Conservation (phyloP, 2,329 filamentous ascomycete species). For the Fusarium fujikuroi region DNA sequence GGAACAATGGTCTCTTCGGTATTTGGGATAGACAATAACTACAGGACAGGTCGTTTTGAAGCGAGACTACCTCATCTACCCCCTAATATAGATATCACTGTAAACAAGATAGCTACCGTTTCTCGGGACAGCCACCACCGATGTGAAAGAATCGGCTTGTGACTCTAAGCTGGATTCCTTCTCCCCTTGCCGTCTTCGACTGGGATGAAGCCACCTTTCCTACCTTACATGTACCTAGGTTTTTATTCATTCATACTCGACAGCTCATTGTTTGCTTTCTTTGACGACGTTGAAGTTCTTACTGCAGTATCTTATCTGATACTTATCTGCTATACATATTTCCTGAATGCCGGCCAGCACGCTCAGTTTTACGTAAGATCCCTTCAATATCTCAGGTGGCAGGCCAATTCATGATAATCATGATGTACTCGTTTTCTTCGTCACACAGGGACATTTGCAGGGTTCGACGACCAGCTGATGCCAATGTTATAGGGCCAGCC, state of each 20-base stretch:
- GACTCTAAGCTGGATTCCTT: not conserved
- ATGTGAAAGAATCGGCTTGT: too few relatives aligned
- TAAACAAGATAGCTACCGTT: too few relatives aligned
- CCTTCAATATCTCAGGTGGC: not conserved
- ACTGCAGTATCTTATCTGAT: not conserved
- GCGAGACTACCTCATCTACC: too few relatives aligned
- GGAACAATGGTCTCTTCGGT: not conserved
- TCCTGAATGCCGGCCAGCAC: not conserved
- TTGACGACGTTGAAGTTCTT: not conserved
- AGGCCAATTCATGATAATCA: constrained; percentile 18
- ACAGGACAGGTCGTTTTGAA: not conserved
- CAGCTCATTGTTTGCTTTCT: not conserved
- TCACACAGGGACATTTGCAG: constrained; percentile 4
- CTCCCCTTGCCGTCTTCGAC: not conserved
- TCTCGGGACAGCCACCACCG: too few relatives aligned
- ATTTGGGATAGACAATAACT: not conserved
- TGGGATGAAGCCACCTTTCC: not conserved
- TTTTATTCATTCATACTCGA: not conserved
- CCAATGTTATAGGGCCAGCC: constrained; percentile 37
- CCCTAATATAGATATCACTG: too few relatives aligned
- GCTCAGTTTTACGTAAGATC: not conserved
- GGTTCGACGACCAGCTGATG: constrained; percentile 15
- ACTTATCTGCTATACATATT: not conserved
- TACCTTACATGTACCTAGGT: not conserved
- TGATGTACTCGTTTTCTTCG: constrained; percentile 1